Evolutionary conservation across 2,329 filamentous ascomycete genomes (phyloP), one percentile per base, ranked within the genome.

Genomic region (Claviceps maximensis): DNA sequence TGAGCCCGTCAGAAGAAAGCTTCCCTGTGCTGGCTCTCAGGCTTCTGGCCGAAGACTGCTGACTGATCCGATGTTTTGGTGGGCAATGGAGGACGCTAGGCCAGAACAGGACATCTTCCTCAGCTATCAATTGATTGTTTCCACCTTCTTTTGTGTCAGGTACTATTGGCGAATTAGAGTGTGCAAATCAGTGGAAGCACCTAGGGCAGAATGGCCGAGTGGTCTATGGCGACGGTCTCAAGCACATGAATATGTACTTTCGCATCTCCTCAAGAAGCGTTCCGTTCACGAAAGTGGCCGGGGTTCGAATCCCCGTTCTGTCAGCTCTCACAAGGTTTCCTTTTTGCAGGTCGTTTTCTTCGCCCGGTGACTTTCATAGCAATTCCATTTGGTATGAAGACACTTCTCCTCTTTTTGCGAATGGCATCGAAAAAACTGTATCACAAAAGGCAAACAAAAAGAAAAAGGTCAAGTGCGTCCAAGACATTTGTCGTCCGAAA

Each of bases 271-370:
- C 17, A 54, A 56, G 55, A 53, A 55, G 57, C 56, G 53, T 58
- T 58, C 58, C 58, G 56, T 58, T 60, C 58, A 60, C 58, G 58
- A 57, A 58, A 60, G 58, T 60, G 58, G 58, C 58, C 55, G 56
- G 58, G 58, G 58, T 60, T 60, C 58, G 58, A 60, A 58, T 60
- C 58, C 58, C 58, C 56, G 55, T 55, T 58, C 57, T 58, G 57
- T 58, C 58, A 55, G 50, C 52, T 49, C 42, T 49, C 3, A 38
- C 1, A 38, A 1, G 15, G 2, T 52, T 55, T 55, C 31, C 49
- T 50, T 55, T 19, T 19, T 31, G 17, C 23, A 12, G 0, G 6
- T 29, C 23, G 9, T n/a, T n/a, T n/a, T 46, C 5, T 41, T 36
- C 10, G 3, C 8, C 31, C 12, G 1, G 3, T 38, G 4, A 3